Conservation (phyloP, 2,329 filamentous ascomycete species). For the Exophiala bonariae region DNA sequence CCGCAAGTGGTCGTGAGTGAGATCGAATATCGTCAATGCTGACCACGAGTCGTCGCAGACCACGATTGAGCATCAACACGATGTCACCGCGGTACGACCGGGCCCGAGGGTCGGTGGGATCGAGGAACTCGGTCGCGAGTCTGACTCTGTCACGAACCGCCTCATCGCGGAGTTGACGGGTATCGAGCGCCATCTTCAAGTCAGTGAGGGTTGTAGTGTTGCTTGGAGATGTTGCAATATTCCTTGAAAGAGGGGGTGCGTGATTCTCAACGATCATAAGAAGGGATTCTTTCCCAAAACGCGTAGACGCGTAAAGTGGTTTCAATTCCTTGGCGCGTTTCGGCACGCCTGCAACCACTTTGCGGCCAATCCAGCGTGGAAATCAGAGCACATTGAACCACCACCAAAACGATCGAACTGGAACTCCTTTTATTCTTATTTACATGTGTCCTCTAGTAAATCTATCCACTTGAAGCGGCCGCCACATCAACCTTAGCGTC, state of each 20-base stretch:
- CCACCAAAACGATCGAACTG: no score
- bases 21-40: constrained; percentile 88
- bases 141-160: constrained; percentile 80
- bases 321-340: constrained; percentile 8
- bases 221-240: no score
- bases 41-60: constrained; percentile 61
- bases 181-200: constrained; percentile 34
- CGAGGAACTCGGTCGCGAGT: constrained; percentile 87
- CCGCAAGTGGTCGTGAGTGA: constrained; percentile 80
- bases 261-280: no score
- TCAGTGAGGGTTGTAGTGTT: not conserved
- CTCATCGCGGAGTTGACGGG: constrained; percentile 76
- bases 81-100: constrained; percentile 87
- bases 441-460: no score
- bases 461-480: constrained; percentile 7
- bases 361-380: no score
- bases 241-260: no score
- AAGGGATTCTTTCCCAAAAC: not conserved
- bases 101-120: constrained; percentile 57
- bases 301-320: constrained; percentile 10
- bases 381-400: no score
- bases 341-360: no score
- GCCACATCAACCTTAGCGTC: constrained; percentile 2
- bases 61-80: constrained; percentile 69
- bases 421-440: no score